Conservation (phyloP, 2,329 filamentous ascomycete genomes). For the Diaporthe sp. region DNA sequence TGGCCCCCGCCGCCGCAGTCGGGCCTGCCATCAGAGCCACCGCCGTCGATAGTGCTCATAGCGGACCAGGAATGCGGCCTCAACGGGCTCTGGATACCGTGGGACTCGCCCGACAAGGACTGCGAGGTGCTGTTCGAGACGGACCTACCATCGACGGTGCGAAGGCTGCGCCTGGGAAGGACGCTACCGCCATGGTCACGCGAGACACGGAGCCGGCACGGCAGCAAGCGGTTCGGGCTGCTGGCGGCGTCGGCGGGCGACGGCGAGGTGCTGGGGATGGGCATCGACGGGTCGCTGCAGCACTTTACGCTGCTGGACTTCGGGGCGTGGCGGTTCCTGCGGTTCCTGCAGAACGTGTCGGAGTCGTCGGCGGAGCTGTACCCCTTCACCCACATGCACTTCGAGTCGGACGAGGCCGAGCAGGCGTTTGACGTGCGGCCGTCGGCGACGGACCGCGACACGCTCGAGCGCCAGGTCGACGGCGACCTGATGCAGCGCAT, state of each 20-base stretch:
- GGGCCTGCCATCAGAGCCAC: constrained; percentile 40
- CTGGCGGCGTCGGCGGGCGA: constrained; percentile 59
- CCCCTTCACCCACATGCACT: constrained; percentile 59
- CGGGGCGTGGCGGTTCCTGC: constrained; percentile 76
- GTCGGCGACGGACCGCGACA: constrained; percentile 51
- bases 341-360: constrained; percentile 80
- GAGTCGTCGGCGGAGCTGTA: constrained; percentile 62
- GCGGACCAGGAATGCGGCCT: constrained; percentile 63
- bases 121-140: constrained; percentile 68
- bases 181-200: constrained; percentile 67
- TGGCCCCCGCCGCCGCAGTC: constrained; percentile 41
- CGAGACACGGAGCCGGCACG: constrained; percentile 46
- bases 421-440: constrained; percentile 54
- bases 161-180: constrained; percentile 66
- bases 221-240: constrained; percentile 56
- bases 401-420: constrained; percentile 43
- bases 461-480: constrained; percentile 73
- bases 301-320: constrained; percentile 77
- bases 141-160: constrained; percentile 67
- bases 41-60: constrained; percentile 61
- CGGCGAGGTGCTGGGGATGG: constrained; percentile 73
- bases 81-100: constrained; percentile 66
- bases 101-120: constrained; percentile 55
- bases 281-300: constrained; percentile 78
- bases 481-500: constrained; percentile 75